These are phyloP conservation scores for Pleurostoma richardsiae DNA, from an alignment of 2,329 filamentous ascomycete genomes.

Conservation along the genomic window DNA sequence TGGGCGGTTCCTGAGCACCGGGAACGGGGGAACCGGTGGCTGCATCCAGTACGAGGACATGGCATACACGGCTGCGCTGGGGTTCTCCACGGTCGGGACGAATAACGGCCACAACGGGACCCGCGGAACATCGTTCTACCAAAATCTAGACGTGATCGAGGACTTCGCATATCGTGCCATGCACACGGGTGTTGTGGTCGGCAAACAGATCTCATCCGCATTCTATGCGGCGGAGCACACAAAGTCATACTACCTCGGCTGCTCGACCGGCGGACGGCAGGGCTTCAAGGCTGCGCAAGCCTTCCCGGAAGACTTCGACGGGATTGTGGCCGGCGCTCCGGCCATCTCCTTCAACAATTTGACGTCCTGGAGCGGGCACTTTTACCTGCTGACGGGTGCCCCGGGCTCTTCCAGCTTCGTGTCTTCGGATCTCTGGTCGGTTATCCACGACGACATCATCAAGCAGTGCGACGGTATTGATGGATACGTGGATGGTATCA, in stretches of 20 bases:
- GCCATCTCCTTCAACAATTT: slow-evolving; percentile 48
- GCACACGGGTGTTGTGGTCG: slow-evolving; percentile 43
- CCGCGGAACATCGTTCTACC: slow-evolving; percentile 20
- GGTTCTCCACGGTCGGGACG: slow-evolving; percentile 39
- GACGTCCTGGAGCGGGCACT: slow-evolving; percentile 33
- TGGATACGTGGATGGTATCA: slow-evolving; percentile 42
- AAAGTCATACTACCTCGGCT: slow-evolving; percentile 51
- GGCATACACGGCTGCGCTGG: slow-evolving; percentile 32
- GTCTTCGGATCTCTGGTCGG: slow-evolving; percentile 27
- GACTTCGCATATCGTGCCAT: slow-evolving; percentile 31
- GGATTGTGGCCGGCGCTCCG: slow-evolving; percentile 42
- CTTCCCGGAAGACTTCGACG: slow-evolving; percentile 52
- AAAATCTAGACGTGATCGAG: slow-evolving; percentile 27
- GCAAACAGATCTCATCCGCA: slow-evolving; percentile 38
- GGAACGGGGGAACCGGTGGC: slow-evolving; percentile 41
- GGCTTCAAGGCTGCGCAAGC: slow-evolving; percentile 48
- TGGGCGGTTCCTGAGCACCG: slow-evolving; percentile 38
- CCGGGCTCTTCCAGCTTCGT: slow-evolving; percentile 27
- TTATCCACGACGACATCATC: slow-evolving; percentile 36
- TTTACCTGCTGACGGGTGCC: slow-evolving; percentile 39
- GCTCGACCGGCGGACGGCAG: slow-evolving; percentile 54
- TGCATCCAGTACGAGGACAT: slow-evolving; percentile 39
- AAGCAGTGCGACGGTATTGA: slow-evolving; percentile 47
- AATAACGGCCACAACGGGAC: slow-evolving; percentile 46
- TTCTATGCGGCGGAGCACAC: slow-evolving; percentile 39